A percentile compares a stretch with the other conserved stretches of the same genome.
Conservation (phyloP, 148 eudicot species). For the Chenopodium suecicum region DNA sequence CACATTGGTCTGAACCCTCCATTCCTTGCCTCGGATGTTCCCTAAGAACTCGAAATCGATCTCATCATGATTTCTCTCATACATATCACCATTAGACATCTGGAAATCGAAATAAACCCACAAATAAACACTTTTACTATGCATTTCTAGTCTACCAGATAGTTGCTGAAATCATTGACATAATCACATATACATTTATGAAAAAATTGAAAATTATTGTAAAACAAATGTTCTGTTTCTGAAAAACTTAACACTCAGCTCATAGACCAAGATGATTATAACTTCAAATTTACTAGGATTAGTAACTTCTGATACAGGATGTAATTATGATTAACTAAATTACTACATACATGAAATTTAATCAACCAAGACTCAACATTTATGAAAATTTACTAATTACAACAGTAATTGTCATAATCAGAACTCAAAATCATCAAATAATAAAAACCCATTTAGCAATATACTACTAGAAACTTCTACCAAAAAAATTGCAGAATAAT, state of each 20-base stretch:
- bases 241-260: not conserved
- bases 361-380: not conserved
- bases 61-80: conserved; percentile 81
- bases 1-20: conserved; percentile 91
- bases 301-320: not conserved
- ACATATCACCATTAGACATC: conserved; percentile 94
- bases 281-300: not conserved
- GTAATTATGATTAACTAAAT: not conserved
- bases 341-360: not conserved
- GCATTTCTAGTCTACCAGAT: not conserved
- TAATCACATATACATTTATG: not conserved
- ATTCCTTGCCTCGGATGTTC: conserved; percentile 80
- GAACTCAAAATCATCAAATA: conserved; percentile 4
- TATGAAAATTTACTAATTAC: not conserved
- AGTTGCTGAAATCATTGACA: not conserved
- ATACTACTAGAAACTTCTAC: not conserved
- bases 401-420: not conserved
- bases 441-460: not conserved
- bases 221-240: not conserved
- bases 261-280: no score
- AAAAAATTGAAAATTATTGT: not conserved
- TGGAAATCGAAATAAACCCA: conserved; percentile 24
- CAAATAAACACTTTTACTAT: not conserved
- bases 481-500: not conserved
- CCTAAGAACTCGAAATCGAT: conserved; percentile 92